Evolutionary conservation across 164 flowering plant genomes (phyloP).

Genomic region (Cinnamomum chago): DNA sequence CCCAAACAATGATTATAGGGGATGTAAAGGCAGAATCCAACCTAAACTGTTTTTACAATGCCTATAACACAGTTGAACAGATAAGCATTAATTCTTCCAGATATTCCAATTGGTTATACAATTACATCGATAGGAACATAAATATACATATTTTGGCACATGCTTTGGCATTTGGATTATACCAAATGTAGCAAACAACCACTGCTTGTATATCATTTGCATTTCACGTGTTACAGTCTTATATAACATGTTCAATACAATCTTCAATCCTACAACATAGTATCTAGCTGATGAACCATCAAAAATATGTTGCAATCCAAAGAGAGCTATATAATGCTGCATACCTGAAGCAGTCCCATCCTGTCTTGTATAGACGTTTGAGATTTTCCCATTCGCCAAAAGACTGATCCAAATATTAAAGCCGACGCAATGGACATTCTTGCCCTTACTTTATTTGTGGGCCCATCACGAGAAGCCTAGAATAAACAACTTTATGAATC

Average conservation of each 20-base stretch:
- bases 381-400: conserved; percentile 98
- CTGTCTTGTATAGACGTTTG: conserved; percentile 97
- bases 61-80: background rate
- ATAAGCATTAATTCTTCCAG: background rate
- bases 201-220: background rate
- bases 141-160: background rate
- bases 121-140: background rate
- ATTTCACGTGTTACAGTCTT: background rate
- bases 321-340: conserved; percentile 5
- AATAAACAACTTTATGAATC: background rate
- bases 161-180: background rate
- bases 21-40: too few relatives aligned
- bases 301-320: background rate
- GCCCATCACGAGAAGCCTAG: conserved; percentile 96
- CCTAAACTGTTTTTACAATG: background rate
- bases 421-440: conserved; percentile 98
- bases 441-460: conserved; percentile 93
- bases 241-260: background rate
- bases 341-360: conserved; percentile 98
- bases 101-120: background rate
- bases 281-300: background rate
- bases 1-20: too few relatives aligned
- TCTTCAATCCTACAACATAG: background rate
- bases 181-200: background rate
- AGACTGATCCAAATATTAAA: conserved; percentile 94